phyloP scores from a whole-genome alignment of 177 flowering plant species.

The Vitis hybrid region DNA sequence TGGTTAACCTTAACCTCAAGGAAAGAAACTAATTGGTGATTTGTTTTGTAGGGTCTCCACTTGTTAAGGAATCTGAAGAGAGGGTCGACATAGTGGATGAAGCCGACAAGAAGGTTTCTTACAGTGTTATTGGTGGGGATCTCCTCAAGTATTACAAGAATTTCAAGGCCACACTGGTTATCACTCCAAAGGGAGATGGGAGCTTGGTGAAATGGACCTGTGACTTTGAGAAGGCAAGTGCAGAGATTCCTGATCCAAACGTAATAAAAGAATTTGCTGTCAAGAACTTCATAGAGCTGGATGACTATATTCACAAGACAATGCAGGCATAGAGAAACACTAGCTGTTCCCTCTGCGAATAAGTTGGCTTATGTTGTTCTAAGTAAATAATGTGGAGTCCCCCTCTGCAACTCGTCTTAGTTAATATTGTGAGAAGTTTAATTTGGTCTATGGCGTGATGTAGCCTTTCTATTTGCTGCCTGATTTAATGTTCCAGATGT shows the following conservation, averaged over 20 bases:
- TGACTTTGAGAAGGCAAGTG: slow-evolving; percentile 63
- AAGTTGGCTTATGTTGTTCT: no score
- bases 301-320: slow-evolving; percentile 42
- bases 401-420: no score
- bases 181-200: slow-evolving; percentile 53
- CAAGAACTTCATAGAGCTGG: slow-evolving; percentile 63
- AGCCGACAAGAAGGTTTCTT: slow-evolving; percentile 39
- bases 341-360: no score
- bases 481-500: no score
- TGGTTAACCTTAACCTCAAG: no score
- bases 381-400: no score
- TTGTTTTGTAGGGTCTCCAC: slow-evolving; percentile 29
- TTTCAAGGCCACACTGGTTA: slow-evolving; percentile 43
- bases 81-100: slow-evolving; percentile 60
- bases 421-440: no score
- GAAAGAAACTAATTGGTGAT: no score
- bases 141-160: slow-evolving; percentile 52
- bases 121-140: slow-evolving; percentile 72
- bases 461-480: no score
- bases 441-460: no score
- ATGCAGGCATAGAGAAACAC: no score
- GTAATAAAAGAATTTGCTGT: slow-evolving; percentile 50
- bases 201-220: slow-evolving; percentile 57
- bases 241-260: slow-evolving; percentile 54
- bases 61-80: slow-evolving; percentile 50